A percentile compares a stretch with the other conserved stretches of the same genome.
phyloP scores from a whole-genome alignment of 306 rosid genomes.

The Macrotyloma uniflorum region DNA sequence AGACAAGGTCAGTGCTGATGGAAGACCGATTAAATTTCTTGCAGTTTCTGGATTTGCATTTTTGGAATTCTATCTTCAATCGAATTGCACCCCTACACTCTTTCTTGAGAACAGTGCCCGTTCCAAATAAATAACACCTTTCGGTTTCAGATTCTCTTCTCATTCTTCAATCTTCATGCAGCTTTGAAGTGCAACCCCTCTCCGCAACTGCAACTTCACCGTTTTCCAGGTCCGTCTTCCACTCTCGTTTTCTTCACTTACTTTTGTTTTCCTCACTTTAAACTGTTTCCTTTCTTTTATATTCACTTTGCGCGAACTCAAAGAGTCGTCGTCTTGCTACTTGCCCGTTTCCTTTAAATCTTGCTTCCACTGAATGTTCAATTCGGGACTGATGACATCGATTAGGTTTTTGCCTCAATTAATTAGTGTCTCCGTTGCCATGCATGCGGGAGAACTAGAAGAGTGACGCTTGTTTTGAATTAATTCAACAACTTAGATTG shows the following conservation, averaged over 20 bases:
- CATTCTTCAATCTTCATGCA: slow-evolving; percentile 34
- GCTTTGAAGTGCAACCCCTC: slow-evolving; percentile 19
- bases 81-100: slow-evolving; percentile 39
- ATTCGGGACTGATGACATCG: background rate
- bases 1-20: slow-evolving; percentile 9
- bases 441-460: background rate
- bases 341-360: slow-evolving; percentile 2
- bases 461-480: slow-evolving; percentile 2
- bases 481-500: slow-evolving; percentile 13
- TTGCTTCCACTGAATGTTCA: slow-evolving; percentile 2
- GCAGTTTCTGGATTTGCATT: slow-evolving; percentile 30
- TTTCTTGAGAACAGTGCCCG: background rate
- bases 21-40: slow-evolving; percentile 15
- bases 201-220: slow-evolving; percentile 21
- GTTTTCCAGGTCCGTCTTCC: slow-evolving; percentile 47
- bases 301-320: background rate
- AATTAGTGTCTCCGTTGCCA: background rate
- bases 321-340: background rate
- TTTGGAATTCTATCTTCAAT: background rate
- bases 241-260: background rate
- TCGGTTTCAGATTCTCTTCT: background rate
- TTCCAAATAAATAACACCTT: background rate
- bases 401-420: slow-evolving; percentile 14
- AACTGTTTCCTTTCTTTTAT: slow-evolving; percentile 15
- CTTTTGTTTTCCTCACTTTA: slow-evolving; percentile 20